These are phyloP conservation scores for Conticribra weissflogii DNA, from an alignment of 108 stramenopile genomes.

Conservation along the genomic window DNA sequence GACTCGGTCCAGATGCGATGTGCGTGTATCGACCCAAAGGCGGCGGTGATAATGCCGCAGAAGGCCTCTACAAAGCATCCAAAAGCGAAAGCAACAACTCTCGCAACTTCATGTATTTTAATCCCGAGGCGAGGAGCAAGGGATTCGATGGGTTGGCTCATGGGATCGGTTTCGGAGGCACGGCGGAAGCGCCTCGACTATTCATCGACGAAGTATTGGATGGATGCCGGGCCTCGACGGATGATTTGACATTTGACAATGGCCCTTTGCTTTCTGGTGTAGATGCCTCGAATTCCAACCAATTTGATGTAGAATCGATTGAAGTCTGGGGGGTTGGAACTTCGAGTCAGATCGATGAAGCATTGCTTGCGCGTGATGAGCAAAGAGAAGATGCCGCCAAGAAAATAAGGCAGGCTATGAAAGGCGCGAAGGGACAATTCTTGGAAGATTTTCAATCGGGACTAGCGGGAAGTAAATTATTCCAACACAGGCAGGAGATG, in stretches of 20 bases:
- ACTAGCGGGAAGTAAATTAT: conserved; percentile 72
- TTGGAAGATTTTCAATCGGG: conserved; percentile 82
- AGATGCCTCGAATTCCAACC: conserved; percentile 29
- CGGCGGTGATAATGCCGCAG: conserved; percentile 17
- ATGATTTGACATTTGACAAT: conserved; percentile 77
- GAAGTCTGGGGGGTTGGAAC: conserved; percentile 88
- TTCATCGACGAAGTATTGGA: conserved; percentile 79
- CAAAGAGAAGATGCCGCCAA: conserved; percentile 60
- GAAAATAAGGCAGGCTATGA: conserved; percentile 66
- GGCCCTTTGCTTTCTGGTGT: conserved; percentile 58
- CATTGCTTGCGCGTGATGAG: conserved; percentile 54
- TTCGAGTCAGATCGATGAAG: conserved; percentile 63
- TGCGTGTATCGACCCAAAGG: conserved; percentile 77
- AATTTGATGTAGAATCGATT: conserved; percentile 69
- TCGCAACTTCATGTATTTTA: conserved; percentile 80
- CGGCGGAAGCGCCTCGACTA: conserved; percentile 63
- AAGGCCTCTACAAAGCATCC: conserved; percentile 4
- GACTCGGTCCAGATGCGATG: conserved; percentile 46
- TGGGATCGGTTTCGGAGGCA: conserved; percentile 90
- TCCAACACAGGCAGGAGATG: conserved; percentile 71
- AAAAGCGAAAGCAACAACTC: conserved; percentile 12
- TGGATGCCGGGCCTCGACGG: conserved; percentile 56
- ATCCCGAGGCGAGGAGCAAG: conserved; percentile 62
- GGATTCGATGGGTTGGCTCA: conserved; percentile 84
- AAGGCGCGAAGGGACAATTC: conserved; percentile 82